Conservation (phyloP, 2,329 filamentous ascomycete genomes). For the Botrytis squamosa region DNA sequence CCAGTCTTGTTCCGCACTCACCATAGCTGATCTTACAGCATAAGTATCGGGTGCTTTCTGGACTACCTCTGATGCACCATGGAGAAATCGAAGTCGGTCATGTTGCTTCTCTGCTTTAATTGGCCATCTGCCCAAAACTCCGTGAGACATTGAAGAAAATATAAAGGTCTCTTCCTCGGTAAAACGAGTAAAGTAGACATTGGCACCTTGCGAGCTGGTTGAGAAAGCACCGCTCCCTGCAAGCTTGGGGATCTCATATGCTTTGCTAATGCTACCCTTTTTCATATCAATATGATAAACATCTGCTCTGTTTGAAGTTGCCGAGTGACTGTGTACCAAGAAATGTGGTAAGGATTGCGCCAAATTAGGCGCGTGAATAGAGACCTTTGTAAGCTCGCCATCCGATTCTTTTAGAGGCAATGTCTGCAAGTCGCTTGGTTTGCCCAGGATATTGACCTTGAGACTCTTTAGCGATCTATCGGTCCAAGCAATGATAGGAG, state of each 20-base stretch:
- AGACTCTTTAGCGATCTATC: slow-evolving; percentile 61
- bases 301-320: slow-evolving; percentile 72
- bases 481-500: slow-evolving; percentile 74
- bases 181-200: slow-evolving; percentile 85
- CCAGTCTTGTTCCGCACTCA: slow-evolving; percentile 72
- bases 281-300: slow-evolving; percentile 81
- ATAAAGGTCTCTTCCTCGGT: slow-evolving; percentile 72
- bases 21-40: slow-evolving; percentile 74
- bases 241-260: slow-evolving; percentile 74
- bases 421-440: slow-evolving; percentile 52
- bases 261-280: slow-evolving; percentile 67
- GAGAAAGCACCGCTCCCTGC: slow-evolving; percentile 73
- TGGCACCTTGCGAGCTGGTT: slow-evolving; percentile 71
- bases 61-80: slow-evolving; percentile 80
- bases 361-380: slow-evolving; percentile 71
- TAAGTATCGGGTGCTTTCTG: slow-evolving; percentile 65
- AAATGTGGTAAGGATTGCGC: slow-evolving; percentile 76
- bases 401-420: slow-evolving; percentile 51
- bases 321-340: slow-evolving; percentile 75
- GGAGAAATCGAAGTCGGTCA: slow-evolving; percentile 49
- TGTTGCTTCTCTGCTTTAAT: slow-evolving; percentile 48
- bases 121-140: slow-evolving; percentile 73
- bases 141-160: slow-evolving; percentile 73
- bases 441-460: slow-evolving; percentile 69
- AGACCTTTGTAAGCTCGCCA: slow-evolving; percentile 53